Percentiles rank a stretch among this genome's conserved stretches.
phyloP scores from a whole-genome alignment of 2,329 filamentous ascomycete genomes.

The Coniella lustricola region DNA sequence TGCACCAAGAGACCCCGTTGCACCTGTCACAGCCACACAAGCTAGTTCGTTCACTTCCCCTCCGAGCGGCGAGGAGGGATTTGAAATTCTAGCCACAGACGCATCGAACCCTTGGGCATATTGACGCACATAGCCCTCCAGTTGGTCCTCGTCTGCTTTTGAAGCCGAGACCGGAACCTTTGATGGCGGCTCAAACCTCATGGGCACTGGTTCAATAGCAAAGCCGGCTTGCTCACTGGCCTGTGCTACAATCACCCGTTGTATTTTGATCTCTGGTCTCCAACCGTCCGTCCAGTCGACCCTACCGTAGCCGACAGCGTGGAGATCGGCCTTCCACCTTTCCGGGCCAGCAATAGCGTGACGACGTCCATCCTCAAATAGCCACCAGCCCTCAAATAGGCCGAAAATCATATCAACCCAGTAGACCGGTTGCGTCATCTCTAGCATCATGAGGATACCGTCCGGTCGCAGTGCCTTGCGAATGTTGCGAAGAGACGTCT shows the following conservation, averaged over 20 bases:
- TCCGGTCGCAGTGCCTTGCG: constrained; percentile 23
- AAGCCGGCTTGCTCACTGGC: background rate
- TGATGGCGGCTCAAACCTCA: no score
- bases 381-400: constrained; percentile 33
- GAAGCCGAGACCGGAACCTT: background rate
- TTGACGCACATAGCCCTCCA: background rate
- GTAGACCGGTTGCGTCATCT: constrained; percentile 25
- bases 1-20: constrained; percentile 30
- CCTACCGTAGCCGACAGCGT: constrained; percentile 21
- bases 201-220: background rate
- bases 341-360: constrained; percentile 18
- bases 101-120: constrained; percentile 9
- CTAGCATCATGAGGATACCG: constrained; percentile 29
- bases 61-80: background rate
- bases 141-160: background rate
- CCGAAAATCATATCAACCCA: constrained; percentile 31
- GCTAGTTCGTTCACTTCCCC: no score
- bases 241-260: constrained; percentile 24
- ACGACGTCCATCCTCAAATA: constrained; percentile 25
- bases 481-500: constrained; percentile 15
- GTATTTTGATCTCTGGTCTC: constrained; percentile 21
- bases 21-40: constrained; percentile 31
- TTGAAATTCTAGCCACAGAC: background rate
- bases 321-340: constrained; percentile 23
- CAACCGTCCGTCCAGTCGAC: constrained; percentile 24